A percentile compares a stretch with the other conserved stretches of the same genome.
Conservation (phyloP, 768 basidiomycete species). For the Lactifluus pinguis region DNA sequence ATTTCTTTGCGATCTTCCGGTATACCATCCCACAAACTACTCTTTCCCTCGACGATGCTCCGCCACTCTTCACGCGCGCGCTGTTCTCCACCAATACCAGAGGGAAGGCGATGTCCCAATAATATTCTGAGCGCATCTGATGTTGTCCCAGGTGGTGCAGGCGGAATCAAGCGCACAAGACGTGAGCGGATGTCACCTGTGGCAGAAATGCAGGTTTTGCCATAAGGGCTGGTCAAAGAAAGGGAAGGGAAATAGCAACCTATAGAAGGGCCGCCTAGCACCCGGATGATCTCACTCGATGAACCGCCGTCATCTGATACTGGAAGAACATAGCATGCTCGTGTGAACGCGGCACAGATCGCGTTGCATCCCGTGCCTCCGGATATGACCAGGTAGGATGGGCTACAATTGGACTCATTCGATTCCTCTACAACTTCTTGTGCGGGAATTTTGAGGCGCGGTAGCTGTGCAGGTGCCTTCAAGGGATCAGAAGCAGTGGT, state of each 20-base stretch:
- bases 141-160: constrained; percentile 47
- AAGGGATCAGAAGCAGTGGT: not conserved
- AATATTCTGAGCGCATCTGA: constrained; percentile 67
- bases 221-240: not conserved
- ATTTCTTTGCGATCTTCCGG: constrained; percentile 86
- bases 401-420: not conserved
- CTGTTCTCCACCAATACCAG: constrained; percentile 47
- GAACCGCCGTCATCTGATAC: constrained; percentile 96
- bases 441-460: constrained; percentile 54
- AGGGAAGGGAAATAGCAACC: constrained; percentile 33
- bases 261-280: constrained; percentile 79
- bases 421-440: constrained; percentile 24
- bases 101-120: constrained; percentile 72
- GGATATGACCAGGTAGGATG: constrained; percentile 69
- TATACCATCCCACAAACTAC: constrained; percentile 73
- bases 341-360: constrained; percentile 75
- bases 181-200: constrained; percentile 84
- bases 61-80: constrained; percentile 88
- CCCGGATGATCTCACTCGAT: constrained; percentile 89
- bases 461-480: not conserved
- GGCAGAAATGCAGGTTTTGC: not conserved
- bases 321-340: constrained; percentile 77
- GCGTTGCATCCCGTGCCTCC: constrained; percentile 94
- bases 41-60: constrained; percentile 83
- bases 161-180: constrained; percentile 79